A percentile compares a stretch with the other conserved stretches of the same genome.
phyloP scores from a whole-genome alignment of 2,329 filamentous ascomycete genomes.

The Scytalidium lignicola region DNA sequence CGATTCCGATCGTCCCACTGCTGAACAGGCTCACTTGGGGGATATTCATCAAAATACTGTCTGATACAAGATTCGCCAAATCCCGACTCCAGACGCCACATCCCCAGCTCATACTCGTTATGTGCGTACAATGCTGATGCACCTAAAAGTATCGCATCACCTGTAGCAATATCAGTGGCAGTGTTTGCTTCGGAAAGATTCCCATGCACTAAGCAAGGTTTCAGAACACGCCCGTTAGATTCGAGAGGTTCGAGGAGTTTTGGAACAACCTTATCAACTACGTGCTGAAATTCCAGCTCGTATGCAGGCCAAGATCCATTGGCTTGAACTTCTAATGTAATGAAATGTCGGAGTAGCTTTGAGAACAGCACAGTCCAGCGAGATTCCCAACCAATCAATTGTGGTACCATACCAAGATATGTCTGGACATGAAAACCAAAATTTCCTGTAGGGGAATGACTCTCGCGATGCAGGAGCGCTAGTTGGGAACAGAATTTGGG shows the following conservation, averaged over 20 bases:
- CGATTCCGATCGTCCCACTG: constrained; percentile 8
- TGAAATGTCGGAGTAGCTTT: not conserved
- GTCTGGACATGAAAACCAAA: not conserved
- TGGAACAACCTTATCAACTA: constrained; percentile 5
- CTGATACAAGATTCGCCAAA: constrained; percentile 1
- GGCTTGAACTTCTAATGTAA: not conserved
- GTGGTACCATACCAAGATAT: not conserved
- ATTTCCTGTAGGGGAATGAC: constrained; percentile 6
- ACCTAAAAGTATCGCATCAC: constrained; percentile 10
- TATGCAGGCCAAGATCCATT: constrained; percentile 12
- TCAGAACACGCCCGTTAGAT: constrained; percentile 5
- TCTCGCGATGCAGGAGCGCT: not conserved
- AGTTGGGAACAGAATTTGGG: not conserved
- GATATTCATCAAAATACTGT: not conserved
- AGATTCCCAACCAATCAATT: not conserved
- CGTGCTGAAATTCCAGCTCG: not conserved
- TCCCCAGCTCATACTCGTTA: constrained; percentile 12
- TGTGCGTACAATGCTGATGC: constrained; percentile 8
- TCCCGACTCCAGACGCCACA: constrained; percentile 7
- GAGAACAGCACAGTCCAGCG: not conserved
- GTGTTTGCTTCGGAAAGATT: constrained; percentile 12
- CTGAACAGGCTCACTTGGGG: not conserved
- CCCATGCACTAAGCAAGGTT: constrained; percentile 13
- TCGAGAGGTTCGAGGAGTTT: constrained; percentile 6
- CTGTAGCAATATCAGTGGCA: constrained; percentile 6